Evolutionary conservation across 2,329 filamentous ascomycete species (phyloP).

Genomic region (Venturia pyrina): DNA sequence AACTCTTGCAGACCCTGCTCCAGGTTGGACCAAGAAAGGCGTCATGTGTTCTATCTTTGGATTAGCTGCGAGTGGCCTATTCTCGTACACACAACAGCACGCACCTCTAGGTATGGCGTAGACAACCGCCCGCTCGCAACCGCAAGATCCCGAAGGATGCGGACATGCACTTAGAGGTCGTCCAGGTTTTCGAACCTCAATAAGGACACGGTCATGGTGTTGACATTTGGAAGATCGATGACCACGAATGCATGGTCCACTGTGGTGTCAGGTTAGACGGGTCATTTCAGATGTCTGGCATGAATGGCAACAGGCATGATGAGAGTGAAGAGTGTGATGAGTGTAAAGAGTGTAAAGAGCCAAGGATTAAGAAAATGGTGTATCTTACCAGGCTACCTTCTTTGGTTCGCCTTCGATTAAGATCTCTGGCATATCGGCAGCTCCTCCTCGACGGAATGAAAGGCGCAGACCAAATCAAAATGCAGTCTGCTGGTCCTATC

Average conservation of each 20-base stretch:
- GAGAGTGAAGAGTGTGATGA: background rate
- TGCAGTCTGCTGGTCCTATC: background rate
- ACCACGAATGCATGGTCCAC: slow-evolving; percentile 64
- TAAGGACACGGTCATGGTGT: slow-evolving; percentile 58
- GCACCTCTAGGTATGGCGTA: slow-evolving; percentile 31
- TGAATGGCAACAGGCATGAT: no score
- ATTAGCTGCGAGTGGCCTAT: no score
- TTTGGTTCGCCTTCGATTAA: slow-evolving; percentile 58
- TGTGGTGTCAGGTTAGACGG: slow-evolving; percentile 23
- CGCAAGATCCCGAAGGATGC: slow-evolving; percentile 53
- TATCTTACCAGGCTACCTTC: slow-evolving; percentile 63
- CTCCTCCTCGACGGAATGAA: background rate
- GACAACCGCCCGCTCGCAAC: slow-evolving; percentile 51
- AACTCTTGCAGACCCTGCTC: background rate
- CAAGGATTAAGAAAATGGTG: background rate
- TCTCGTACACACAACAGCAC: background rate
- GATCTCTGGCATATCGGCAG: slow-evolving; percentile 47
- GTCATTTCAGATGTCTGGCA: background rate
- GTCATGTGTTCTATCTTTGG: background rate
- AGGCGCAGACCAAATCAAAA: background rate
- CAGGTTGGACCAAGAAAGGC: slow-evolving; percentile 17
- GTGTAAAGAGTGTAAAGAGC: no score
- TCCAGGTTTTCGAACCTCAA: slow-evolving; percentile 62
- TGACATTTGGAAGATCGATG: slow-evolving; percentile 68
- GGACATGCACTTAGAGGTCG: slow-evolving; percentile 61